Conservation (phyloP, 148 eudicot genomes). For the Oxyria digyna region DNA sequence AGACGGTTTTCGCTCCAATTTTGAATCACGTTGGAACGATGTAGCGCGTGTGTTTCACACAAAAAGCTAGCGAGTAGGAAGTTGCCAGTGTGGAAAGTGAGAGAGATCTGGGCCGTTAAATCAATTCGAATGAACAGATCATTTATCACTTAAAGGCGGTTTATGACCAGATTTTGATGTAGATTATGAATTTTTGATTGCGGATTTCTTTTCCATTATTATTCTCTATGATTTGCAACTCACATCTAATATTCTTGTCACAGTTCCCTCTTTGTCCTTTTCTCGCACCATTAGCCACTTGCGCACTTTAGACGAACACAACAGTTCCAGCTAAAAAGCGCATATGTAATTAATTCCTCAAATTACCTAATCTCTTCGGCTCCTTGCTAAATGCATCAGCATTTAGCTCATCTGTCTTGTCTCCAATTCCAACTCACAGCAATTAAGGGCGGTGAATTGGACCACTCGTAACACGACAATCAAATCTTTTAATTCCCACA, state of each 20-base stretch:
- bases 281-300: background rate
- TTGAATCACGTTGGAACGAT: no score
- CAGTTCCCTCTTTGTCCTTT: background rate
- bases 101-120: no score
- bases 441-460: conserved; percentile 3
- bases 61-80: no score
- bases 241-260: background rate
- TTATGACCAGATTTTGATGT: no score
- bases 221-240: background rate
- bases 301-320: background rate
- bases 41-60: no score
- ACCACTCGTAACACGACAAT: conserved; percentile 2
- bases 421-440: conserved; percentile 4
- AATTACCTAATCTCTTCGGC: background rate
- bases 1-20: no score
- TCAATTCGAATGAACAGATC: no score
- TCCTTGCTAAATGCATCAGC: background rate
- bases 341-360: background rate
- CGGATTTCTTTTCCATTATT: no score
- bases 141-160: no score
- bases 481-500: background rate
- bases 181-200: no score
- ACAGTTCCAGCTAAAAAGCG: background rate
- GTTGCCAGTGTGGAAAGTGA: no score
- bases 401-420: background rate